Conservation (phyloP, 2,329 filamentous ascomycete species). For the Apiospora sp. region DNA sequence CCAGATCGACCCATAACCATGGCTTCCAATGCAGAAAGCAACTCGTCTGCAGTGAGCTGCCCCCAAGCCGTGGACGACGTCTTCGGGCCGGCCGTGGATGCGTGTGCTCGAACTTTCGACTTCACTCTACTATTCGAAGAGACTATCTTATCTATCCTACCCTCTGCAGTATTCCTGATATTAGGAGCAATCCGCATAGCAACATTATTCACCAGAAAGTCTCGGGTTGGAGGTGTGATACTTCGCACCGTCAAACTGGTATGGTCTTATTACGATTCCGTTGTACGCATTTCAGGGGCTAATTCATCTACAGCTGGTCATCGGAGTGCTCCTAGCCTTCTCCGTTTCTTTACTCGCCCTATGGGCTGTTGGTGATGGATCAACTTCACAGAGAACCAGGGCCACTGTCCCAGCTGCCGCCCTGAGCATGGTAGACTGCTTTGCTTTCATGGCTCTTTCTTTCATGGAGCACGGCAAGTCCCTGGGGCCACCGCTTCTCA, state of each 20-base stretch:
- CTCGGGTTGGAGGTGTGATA: background rate
- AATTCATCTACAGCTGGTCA: background rate
- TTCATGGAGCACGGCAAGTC: constrained; percentile 32
- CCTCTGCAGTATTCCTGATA: constrained; percentile 35
- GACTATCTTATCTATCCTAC: constrained; percentile 37
- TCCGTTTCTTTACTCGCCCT: constrained; percentile 20
- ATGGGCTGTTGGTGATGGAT: constrained; percentile 20
- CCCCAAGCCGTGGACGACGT: constrained; percentile 19
- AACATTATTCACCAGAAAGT: constrained; percentile 23
- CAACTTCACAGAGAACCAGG: constrained; percentile 21
- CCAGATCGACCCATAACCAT: constrained; percentile 9
- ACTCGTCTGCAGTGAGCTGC: constrained; percentile 13
- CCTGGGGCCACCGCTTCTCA: constrained; percentile 30
- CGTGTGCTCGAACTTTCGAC: constrained; percentile 32
- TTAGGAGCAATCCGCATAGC: constrained; percentile 26
- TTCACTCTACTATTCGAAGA: constrained; percentile 41
- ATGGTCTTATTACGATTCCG: background rate
- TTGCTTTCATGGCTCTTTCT: constrained; percentile 30
- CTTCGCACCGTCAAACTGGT: constrained; percentile 24
- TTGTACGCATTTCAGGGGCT: background rate
- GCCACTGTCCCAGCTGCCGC: constrained; percentile 29
- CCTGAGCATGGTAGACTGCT: constrained; percentile 28
- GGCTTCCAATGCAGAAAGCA: constrained; percentile 8
- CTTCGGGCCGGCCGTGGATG: constrained; percentile 26
- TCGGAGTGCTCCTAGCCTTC: constrained; percentile 15